Base-by-base conservation (phyloP, 371 early-diverging fungal species). In the Mortierella sp. region DNA sequence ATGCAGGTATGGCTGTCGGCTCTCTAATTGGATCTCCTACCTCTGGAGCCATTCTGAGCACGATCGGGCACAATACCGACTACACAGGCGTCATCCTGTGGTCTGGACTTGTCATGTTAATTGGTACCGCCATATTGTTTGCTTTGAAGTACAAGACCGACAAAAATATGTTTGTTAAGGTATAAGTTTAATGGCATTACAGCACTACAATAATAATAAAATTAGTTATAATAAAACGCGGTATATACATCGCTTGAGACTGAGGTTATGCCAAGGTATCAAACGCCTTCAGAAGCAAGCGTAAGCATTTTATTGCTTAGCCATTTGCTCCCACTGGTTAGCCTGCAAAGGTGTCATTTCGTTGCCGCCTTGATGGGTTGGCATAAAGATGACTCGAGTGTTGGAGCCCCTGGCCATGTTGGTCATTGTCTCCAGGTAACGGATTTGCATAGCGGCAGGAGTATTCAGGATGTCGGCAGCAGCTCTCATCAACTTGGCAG, bases 401-500 rank as follows among this genome's bases (percentile, higher is more conserved):
- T 88, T 88, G 10, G 86, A 74, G 40, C 83, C 81, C 77, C 91
- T 92, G 41, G 94, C 86, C 92, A 97, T 93, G 63, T 73, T 69
- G 3, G 86, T 83, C 84, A 97, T 87, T 7, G 97, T 96, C 63
- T 97, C 97, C 22, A 97, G 85, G 71, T 96, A 95, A 38, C 96
- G 91, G 58, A 95, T 95, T 82, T 95, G 96, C 67, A 93, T 91
- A 19, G 85, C 85, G 11, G 84, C 84, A 4, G 85, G 84, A 0
- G 84, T 79, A 55, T 85, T 85, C 60, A 85, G 50, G 59, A 85
- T 77, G 64, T 93, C 92, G 0, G 95, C 92, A 7, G 97, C 97
- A 70, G 97, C 94, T 58, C 97, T 87, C 97, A 97, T 97, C 63
- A 97, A 80, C 76, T 94, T 96, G 22, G 98, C 97, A 19, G 94